phyloP scores from a whole-genome alignment of 306 rosid species.

The Trifolium pratense region DNA sequence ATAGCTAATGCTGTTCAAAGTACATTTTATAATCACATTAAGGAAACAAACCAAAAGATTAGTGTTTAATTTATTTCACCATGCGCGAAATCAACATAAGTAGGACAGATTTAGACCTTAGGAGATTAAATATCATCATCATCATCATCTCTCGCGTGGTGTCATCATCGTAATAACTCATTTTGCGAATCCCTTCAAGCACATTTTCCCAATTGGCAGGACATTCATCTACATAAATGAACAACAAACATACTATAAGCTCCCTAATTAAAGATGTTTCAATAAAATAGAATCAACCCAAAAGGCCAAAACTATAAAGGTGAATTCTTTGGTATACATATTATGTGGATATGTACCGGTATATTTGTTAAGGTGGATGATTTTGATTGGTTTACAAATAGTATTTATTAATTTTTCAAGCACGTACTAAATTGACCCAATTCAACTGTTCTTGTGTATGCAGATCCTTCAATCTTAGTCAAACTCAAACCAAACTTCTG shows the following conservation, averaged over 20 bases:
- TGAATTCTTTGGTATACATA: no score
- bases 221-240: conserved; percentile 57
- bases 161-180: conserved; percentile 62
- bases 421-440: conserved; percentile 52
- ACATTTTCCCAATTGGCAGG: conserved; percentile 79
- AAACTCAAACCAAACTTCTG: conserved; percentile 43
- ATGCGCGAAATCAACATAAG: conserved; percentile 1
- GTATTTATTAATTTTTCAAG: no score
- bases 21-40: conserved; percentile 1
- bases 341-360: no score
- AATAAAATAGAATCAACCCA: not conserved
- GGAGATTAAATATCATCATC: conserved; percentile 60
- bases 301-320: no score
- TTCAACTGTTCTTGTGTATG: conserved; percentile 47
- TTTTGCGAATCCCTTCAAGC: conserved; percentile 77
- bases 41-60: conserved; percentile 25
- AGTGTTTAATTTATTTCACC: not conserved
- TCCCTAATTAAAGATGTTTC: conserved; percentile 16
- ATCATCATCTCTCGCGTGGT: conserved; percentile 59
- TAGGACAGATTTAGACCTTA: conserved; percentile 60
- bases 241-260: conserved; percentile 5
- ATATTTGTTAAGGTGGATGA: no score
- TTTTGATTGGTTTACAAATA: no score
- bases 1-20: not conserved
- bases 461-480: conserved; percentile 61